A percentile compares a stretch with the other conserved stretches of the same genome.
Conservation (phyloP, 1,139 yeast species). For the Taphrina betulina region DNA sequence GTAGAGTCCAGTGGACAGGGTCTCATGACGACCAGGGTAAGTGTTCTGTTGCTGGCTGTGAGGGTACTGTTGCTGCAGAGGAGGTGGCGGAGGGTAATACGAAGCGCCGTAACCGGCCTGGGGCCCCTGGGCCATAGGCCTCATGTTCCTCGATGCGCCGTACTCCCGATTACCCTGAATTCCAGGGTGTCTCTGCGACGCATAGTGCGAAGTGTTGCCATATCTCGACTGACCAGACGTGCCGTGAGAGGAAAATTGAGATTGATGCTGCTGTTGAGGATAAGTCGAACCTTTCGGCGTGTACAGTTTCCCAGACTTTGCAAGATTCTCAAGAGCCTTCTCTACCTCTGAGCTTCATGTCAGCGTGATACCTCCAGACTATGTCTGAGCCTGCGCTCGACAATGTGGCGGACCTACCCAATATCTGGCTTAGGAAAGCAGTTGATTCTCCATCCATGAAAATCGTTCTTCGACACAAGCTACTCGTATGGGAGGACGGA, state of each 20-base stretch:
- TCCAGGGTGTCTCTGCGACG: constrained; percentile 6
- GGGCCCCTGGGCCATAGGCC: too few relatives aligned
- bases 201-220: constrained; percentile 8
- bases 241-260: neutral
- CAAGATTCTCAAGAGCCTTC: constrained; percentile 5
- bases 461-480: neutral
- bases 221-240: constrained; percentile 2
- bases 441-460: constrained; percentile 17
- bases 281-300: neutral
- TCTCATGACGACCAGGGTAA: neutral
- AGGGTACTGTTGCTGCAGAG: constrained; percentile 20
- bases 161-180: neutral
- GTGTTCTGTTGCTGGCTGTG: constrained; percentile 13
- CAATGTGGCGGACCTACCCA: constrained; percentile 2
- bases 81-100: constrained; percentile 16
- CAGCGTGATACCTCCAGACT: too few relatives aligned
- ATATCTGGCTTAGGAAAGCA: constrained; percentile 10
- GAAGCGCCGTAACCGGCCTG: too few relatives aligned
- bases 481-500: neutral
- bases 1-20: neutral
- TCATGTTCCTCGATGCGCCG: neutral
- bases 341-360: constrained; percentile 2
- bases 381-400: too few relatives aligned
- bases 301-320: constrained; percentile 2
- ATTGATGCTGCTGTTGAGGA: neutral